These are phyloP conservation scores for Trypanosoma caninum DNA, from an alignment of 208 protist species.

Conservation along the genomic window DNA sequence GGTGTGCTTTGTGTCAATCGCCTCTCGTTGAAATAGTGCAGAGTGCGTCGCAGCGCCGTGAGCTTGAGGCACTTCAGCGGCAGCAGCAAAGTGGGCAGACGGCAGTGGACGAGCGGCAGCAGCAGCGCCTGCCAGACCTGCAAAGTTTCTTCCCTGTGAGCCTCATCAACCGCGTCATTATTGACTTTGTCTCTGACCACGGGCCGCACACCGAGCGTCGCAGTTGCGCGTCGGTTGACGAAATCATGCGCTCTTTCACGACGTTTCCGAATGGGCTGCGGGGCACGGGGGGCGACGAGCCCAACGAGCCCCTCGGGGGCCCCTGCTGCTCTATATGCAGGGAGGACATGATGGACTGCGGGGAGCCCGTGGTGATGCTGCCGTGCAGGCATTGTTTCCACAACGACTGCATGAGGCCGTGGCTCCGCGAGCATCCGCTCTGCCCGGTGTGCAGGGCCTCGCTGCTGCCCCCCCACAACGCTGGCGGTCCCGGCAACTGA, in stretches of 20 bases:
- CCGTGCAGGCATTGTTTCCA: conserved; percentile 42
- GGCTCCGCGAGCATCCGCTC: conserved; percentile 22
- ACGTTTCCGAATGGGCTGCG: conserved; percentile 14
- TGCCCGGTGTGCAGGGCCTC: conserved; percentile 36
- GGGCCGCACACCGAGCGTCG: not conserved
- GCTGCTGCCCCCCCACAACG: not conserved
- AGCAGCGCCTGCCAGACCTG: not conserved
- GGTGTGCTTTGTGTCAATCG: conserved; percentile 13
- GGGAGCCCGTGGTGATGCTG: conserved; percentile 24
- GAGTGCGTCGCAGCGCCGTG: not conserved
- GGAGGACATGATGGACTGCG: not conserved
- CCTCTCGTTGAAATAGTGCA: conserved; percentile 18
- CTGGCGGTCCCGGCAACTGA: not conserved
- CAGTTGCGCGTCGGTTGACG: not conserved
- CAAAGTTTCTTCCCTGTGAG: conserved; percentile 4
- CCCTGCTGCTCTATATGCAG: conserved; percentile 20
- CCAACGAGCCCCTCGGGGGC: conserved; percentile 21
- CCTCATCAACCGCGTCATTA: not conserved
- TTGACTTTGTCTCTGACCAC: not conserved
- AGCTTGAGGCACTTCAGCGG: conserved; percentile 5
- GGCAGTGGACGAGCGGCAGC: not conserved
- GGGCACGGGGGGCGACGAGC: conserved; percentile 23
- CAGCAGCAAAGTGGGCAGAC: not conserved
- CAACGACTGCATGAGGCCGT: conserved; percentile 29
- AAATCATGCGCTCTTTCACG: conserved; percentile 14